Evolutionary conservation across 2,329 filamentous ascomycete species (phyloP), one percentile per base, ranked within the genome.

Genomic region (Aspergillus aculeatus): DNA sequence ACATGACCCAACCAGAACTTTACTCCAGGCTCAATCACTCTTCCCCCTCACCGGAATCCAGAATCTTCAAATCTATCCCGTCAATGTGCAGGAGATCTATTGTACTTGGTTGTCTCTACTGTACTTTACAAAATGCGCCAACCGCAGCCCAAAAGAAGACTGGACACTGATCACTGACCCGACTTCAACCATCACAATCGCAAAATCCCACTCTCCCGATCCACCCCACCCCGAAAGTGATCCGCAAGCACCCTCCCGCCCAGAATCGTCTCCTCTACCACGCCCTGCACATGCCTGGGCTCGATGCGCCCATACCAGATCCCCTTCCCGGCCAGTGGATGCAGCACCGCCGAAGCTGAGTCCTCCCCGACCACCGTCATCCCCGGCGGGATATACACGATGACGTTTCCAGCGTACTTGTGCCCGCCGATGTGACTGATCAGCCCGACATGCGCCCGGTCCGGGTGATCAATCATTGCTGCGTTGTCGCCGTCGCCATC

Each of bases 391-490:
- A 78, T 84, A 75, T 98, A 98, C 0, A 98, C 81, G 79, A 98
- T 90, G 66, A 97, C 86, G 71, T 98, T 98, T 47, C 94, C 94
- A 41, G 89, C 89, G 79, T 95, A 98, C 80, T 96, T 96, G 80
- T 98, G 94, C 0, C 94, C 94, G 23, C 94, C 94, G 14, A 97
- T 89, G 72, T 98, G 94, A 66, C 88, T 94, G 69, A 97, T 78
- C 51, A 59, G 66, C 5, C 74, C 78, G 56, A 80, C 66, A 61
- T 80, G 76, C 11, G 75, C 75, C 63, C 74, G 71, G 0, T 63
- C 62, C 0, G 66, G 65, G 14, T 57, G 67, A 57, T 78, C 76
- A 16, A 74, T 59, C 2, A 53, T 62, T 4, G 32, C 10, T 1
- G 32, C 32, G 32, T 16, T 12, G 24, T 57, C 61, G 1, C 57